A percentile compares a stretch with the other conserved stretches of the same genome.
These are phyloP conservation scores for Termitomyces bulborhizus DNA, from an alignment of 768 basidiomycete genomes.

Conservation along the genomic window DNA sequence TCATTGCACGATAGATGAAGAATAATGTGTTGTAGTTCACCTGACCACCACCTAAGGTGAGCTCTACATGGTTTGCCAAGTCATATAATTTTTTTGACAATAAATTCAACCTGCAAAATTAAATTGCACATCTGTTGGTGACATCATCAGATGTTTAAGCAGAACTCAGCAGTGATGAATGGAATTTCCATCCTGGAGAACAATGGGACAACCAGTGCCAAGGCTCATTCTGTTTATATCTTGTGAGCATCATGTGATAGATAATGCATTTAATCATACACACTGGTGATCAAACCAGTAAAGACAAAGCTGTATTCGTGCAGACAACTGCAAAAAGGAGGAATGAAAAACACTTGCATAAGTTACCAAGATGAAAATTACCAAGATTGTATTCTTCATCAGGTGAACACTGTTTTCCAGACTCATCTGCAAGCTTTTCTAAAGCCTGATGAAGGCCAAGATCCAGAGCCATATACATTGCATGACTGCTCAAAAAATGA, in stretches of 20 bases:
- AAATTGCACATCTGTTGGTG: conserved; percentile 87
- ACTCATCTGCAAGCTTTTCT: conserved; percentile 81
- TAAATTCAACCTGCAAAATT: conserved; percentile 82
- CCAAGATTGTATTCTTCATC: conserved; percentile 87
- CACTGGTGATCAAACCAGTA: conserved; percentile 97
- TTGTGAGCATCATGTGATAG: conserved; percentile 4
- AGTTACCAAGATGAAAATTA: conserved; percentile 27
- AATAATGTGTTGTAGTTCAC: conserved; percentile 80
- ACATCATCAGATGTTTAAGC: conserved; percentile 82
- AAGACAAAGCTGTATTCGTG: conserved; percentile 89
- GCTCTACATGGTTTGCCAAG: neutral
- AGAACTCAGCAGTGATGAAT: conserved; percentile 81
- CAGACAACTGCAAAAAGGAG: conserved; percentile 66
- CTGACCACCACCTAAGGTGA: conserved; percentile 54
- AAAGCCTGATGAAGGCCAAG: conserved; percentile 89
- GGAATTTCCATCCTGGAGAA: conserved; percentile 83
- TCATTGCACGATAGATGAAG: conserved; percentile 81
- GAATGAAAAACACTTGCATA: neutral
- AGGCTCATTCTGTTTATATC: conserved; percentile 71
- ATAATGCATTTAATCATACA: conserved; percentile 21
- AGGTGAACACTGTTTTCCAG: conserved; percentile 56
- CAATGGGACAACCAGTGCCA: conserved; percentile 86
- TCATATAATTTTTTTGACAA: conserved; percentile 77
- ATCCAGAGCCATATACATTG: conserved; percentile 93
- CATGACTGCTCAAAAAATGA: conserved; percentile 82